Evolutionary conservation across 495 filamentous ascomycete genomes (phyloP).

Genomic region (Daldinia bambusicola): DNA sequence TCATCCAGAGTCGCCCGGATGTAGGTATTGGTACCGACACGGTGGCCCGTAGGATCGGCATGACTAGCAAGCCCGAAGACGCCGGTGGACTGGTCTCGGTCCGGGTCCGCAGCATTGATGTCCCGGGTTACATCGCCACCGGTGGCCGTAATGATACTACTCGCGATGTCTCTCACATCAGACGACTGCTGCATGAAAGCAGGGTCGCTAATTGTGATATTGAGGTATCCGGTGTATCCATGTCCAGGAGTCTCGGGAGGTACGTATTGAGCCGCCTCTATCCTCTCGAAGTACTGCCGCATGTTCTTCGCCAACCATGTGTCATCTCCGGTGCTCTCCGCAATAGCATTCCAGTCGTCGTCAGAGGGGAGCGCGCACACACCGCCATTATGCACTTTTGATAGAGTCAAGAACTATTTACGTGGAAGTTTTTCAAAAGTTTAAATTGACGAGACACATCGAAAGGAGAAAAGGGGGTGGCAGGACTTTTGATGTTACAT

Average conservation of each 20-base stretch:
- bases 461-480: neutral
- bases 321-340: slow-evolving; percentile 57
- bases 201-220: slow-evolving; percentile 51
- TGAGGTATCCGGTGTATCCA: slow-evolving; percentile 58
- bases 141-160: slow-evolving; percentile 47
- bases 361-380: slow-evolving; percentile 55
- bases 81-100: slow-evolving; percentile 53
- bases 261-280: slow-evolving; percentile 59
- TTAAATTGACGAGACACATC: neutral
- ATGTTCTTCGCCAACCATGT: slow-evolving; percentile 59
- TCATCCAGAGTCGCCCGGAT: slow-evolving; percentile 58
- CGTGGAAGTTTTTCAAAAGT: neutral
- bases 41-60: slow-evolving; percentile 52
- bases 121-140: slow-evolving; percentile 55
- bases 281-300: slow-evolving; percentile 55
- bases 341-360: slow-evolving; percentile 59
- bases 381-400: slow-evolving; percentile 56
- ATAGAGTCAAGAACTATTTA: neutral
- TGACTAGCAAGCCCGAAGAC: slow-evolving; percentile 60
- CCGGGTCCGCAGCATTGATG: slow-evolving; percentile 51
- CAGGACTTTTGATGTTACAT: neutral
- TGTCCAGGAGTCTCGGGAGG: slow-evolving; percentile 51
- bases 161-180: slow-evolving; percentile 42
- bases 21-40: slow-evolving; percentile 56
- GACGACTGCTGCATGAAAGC: slow-evolving; percentile 44